Evolutionary conservation across 1,284 basidiomycete species (phyloP).

Genomic region (Vanrija sp.): DNA sequence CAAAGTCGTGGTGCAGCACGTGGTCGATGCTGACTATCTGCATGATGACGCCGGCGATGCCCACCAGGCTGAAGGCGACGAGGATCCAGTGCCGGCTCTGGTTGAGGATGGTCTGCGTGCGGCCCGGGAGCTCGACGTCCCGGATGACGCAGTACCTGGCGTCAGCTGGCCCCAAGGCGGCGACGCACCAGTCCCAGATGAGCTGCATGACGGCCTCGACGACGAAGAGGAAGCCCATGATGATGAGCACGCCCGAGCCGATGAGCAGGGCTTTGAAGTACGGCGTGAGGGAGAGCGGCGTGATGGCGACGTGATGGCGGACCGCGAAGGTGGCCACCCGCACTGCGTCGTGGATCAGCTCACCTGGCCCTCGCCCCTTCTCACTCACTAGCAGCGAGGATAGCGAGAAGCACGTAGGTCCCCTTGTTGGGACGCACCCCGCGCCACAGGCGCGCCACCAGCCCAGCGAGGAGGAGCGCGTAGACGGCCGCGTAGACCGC

Average conservation of each 20-base stretch:
- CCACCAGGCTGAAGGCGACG: conserved; percentile 2
- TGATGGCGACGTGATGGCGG: conserved; percentile 1
- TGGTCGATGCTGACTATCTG: conserved; percentile 2
- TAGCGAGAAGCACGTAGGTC: not conserved
- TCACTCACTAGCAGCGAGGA: not conserved
- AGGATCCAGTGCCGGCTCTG: conserved; percentile 1
- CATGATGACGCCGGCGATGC: conserved; percentile 8
- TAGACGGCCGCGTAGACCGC: not conserved
- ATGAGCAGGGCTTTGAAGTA: conserved; percentile 6
- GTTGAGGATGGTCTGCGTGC: not conserved
- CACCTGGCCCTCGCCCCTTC: not conserved
- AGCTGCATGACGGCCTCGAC: conserved; percentile 6
- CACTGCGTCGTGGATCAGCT: not conserved
- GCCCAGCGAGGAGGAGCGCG: not conserved
- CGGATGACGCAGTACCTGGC: conserved; percentile 4
- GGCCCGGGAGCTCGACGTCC: not conserved
- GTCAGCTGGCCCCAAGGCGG: no score
- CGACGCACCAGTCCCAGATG: conserved; percentile 5
- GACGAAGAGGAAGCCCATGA: conserved; percentile 11
- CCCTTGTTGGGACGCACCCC: not conserved
- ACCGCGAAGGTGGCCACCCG: conserved; percentile 6
- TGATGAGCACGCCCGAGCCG: conserved; percentile 4
- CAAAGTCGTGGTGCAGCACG: not conserved
- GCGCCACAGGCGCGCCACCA: not conserved
- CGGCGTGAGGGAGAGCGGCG: not conserved